These are phyloP conservation scores for Aureobasidium melanogenum DNA, from an alignment of 2,329 filamentous ascomycete genomes.

Conservation along the genomic window DNA sequence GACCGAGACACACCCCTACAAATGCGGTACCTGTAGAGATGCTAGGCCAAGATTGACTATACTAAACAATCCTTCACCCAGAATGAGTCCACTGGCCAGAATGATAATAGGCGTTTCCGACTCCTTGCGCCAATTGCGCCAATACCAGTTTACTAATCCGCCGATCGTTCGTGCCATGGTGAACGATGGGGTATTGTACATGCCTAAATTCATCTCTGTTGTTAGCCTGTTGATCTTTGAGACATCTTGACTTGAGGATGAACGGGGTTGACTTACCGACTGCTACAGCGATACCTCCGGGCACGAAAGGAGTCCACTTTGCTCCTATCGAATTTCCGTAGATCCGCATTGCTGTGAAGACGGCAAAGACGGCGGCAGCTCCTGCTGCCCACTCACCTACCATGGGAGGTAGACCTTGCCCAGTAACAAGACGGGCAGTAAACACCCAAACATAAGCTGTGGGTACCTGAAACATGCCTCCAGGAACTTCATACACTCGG, in stretches of 20 bases:
- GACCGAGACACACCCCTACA: slow-evolving; percentile 26
- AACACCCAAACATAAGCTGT: slow-evolving; percentile 98
- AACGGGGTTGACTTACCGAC: slow-evolving; percentile 53
- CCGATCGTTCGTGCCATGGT: slow-evolving; percentile 81
- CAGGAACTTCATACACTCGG: slow-evolving; percentile 78
- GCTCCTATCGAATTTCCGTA: slow-evolving; percentile 33
- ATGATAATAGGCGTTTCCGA: slow-evolving; percentile 74
- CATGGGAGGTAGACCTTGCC: slow-evolving; percentile 76
- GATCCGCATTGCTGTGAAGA: slow-evolving; percentile 63
- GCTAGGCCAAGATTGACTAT: slow-evolving; percentile 83
- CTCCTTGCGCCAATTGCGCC: slow-evolving; percentile 48
- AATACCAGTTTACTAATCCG: slow-evolving; percentile 69
- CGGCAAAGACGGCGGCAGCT: slow-evolving; percentile 64
- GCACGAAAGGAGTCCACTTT: slow-evolving; percentile 66
- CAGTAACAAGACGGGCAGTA: slow-evolving; percentile 85
- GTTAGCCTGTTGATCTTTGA: not conserved
- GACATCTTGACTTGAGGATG: not conserved
- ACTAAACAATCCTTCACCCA: slow-evolving; percentile 85
- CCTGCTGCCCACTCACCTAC: slow-evolving; percentile 70
- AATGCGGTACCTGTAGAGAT: slow-evolving; percentile 65
- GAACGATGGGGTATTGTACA: slow-evolving; percentile 97
- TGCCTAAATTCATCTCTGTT: slow-evolving; percentile 45
- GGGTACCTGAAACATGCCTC: slow-evolving; percentile 83
- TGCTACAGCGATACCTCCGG: slow-evolving; percentile 90
- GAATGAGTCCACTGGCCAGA: slow-evolving; percentile 79